Evolutionary conservation across 2,329 filamentous ascomycete species (phyloP).

Genomic region (Tricladium varicosporioides): DNA sequence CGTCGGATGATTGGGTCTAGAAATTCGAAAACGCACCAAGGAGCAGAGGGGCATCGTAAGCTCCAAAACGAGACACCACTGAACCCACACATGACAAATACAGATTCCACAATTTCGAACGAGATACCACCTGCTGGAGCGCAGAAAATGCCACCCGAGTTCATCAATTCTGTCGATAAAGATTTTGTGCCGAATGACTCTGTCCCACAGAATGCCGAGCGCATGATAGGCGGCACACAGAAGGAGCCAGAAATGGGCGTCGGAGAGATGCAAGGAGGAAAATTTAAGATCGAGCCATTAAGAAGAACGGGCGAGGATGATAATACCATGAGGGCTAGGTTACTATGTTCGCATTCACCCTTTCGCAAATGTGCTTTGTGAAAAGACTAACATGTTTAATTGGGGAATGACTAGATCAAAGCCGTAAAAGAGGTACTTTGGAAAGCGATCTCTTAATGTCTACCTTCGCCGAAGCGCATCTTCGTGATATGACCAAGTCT

Average conservation of each 20-base stretch:
- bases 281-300: conserved; percentile 88
- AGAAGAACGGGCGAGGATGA: conserved; percentile 79
- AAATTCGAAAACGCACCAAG: conserved; percentile 44
- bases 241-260: conserved; percentile 67
- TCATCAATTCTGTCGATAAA: conserved; percentile 54
- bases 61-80: conserved; percentile 54
- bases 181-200: conserved; percentile 58
- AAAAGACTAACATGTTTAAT: conserved; percentile 5
- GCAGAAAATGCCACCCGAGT: conserved; percentile 56
- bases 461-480: conserved; percentile 83
- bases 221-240: conserved; percentile 64
- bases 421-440: conserved; percentile 91
- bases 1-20: conserved; percentile 26
- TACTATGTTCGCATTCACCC: conserved; percentile 53
- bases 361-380: conserved; percentile 3
- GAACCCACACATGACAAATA: conserved; percentile 63
- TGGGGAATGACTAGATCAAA: conserved; percentile 69
- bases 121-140: conserved; percentile 59
- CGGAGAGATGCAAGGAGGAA: conserved; percentile 82
- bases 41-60: conserved; percentile 51
- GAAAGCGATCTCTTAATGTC: conserved; percentile 95
- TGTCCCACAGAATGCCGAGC: conserved; percentile 59
- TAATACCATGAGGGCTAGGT: conserved; percentile 81
- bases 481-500: conserved; percentile 67
- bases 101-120: conserved; percentile 60